Percentiles rank a stretch among this genome's conserved stretches.
These are phyloP conservation scores for Kondoa malvinella DNA, from an alignment of 768 basidiomycete species.

Conservation along the genomic window DNA sequence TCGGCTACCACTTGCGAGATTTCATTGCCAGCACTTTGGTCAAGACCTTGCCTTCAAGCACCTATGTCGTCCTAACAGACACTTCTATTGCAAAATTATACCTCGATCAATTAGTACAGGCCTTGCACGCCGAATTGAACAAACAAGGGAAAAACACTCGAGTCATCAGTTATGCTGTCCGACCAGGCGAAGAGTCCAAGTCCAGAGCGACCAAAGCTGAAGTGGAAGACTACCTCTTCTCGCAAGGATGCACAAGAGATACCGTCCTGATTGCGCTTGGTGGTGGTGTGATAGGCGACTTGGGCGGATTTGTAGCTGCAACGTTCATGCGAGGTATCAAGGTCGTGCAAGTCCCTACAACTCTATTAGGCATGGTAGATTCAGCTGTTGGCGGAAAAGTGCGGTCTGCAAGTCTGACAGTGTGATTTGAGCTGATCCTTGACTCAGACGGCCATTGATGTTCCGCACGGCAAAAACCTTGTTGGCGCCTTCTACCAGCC, in stretches of 20 bases:
- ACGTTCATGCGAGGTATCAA: conserved; percentile 90
- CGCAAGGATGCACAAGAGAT: conserved; percentile 76
- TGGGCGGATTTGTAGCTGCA: conserved; percentile 89
- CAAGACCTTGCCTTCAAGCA: conserved; percentile 20
- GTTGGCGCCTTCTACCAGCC: conserved; percentile 99
- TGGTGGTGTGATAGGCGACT: conserved; percentile 91
- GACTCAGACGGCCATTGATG: conserved; percentile 75
- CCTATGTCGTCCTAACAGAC: conserved; percentile 81
- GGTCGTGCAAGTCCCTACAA: conserved; percentile 91
- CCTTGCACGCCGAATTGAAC: conserved; percentile 40
- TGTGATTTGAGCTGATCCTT: background rate
- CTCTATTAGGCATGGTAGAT: conserved; percentile 94
- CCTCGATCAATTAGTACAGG: conserved; percentile 48
- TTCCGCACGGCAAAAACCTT: conserved; percentile 92
- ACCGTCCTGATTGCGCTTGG: conserved; percentile 85
- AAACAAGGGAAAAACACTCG: conserved; percentile 31
- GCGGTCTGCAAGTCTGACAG: background rate
- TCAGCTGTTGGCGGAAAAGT: conserved; percentile 84
- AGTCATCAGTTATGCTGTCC: conserved; percentile 59
- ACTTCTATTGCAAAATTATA: conserved; percentile 70
- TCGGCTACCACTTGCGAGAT: conserved; percentile 77
- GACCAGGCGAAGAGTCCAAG: conserved; percentile 87
- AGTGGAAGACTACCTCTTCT: conserved; percentile 81
- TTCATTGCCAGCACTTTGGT: conserved; percentile 46
- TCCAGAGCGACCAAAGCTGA: conserved; percentile 75